Base-by-base conservation (phyloP, 73 alveolate genomes). In the Symbiodinium pilosum region DNA sequence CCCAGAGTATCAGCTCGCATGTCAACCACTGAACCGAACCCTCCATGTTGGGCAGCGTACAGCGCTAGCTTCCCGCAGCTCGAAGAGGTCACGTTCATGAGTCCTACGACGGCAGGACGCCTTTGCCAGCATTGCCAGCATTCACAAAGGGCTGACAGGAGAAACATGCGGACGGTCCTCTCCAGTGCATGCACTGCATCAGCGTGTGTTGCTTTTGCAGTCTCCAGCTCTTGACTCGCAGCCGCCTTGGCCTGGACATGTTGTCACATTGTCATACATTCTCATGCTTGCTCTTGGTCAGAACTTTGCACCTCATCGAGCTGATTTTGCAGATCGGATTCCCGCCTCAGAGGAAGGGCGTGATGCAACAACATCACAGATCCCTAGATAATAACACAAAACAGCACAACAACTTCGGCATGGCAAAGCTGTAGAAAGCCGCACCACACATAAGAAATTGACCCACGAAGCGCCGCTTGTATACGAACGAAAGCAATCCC, bases 271-370 rank as follows among this genome's bases (percentile, higher is more conserved):
- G 6, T 47, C 14, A 47, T 6, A 6, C 59, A 47, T 6, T 14
- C 14, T 14, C 59, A 16, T 2, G 54, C 14, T 1, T 5, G 16
- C 0, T 38, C 38, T 41, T 6, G 26, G 8, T 40, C 52, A 36
- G 43, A 1, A 51, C 30, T 24, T 28, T n/a, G 1, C 18, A 40
- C 94, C 94, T 87, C 42, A 14, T 87, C 94, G 38, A 87, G 73
- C 36, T 52, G 39, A 34, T 43, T 38, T 51, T 87, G 84, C 42
- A 83, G 43, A 21, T 54, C 94, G 1, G 14, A 9, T 59, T 69
- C 94, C 59, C 73, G 94, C 94, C 94, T 87, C 8, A 41, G 81
- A n/a, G n/a, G n/a, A n/a, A n/a, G n/a, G n/a, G n/a, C n/a, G n/a
- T n/a, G n/a, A n/a, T n/a, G n/a, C n/a, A n/a, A n/a, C n/a, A n/a